A percentile compares a stretch with the other conserved stretches of the same genome.
Conservation (phyloP, 2,329 filamentous ascomycete species). For the Thermochaetoides dissita region DNA sequence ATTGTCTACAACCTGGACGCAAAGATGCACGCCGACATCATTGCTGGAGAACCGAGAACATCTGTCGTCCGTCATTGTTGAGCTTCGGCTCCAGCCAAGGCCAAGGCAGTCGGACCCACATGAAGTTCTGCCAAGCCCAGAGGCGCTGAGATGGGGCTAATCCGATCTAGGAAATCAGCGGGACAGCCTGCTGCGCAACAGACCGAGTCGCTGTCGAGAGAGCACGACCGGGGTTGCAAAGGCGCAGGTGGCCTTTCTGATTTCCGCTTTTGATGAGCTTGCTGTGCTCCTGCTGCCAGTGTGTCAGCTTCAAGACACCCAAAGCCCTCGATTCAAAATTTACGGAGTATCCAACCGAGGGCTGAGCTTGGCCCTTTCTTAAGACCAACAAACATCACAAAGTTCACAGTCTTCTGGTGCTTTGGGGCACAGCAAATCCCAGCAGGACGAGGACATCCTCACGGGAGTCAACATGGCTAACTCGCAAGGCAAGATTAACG, state of each 20-base stretch:
- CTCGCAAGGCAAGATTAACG: conserved; percentile 43
- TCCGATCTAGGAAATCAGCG: too few relatives aligned
- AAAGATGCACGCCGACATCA: too few relatives aligned
- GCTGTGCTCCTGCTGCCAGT: too few relatives aligned
- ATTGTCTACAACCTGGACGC: too few relatives aligned
- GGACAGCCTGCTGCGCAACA: not conserved
- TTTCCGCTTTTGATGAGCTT: too few relatives aligned
- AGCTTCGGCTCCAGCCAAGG: too few relatives aligned
- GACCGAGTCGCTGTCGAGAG: conserved; percentile 7
- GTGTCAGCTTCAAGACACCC: too few relatives aligned
- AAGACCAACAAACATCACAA: too few relatives aligned
- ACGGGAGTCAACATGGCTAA: conserved; percentile 22
- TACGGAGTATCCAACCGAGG: too few relatives aligned
- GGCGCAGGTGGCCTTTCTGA: conserved; percentile 13
- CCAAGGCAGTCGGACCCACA: not conserved
- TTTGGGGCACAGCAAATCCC: not conserved
- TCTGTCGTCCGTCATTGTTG: conserved; percentile 8
- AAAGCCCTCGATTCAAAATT: not conserved
- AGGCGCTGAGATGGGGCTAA: not conserved
- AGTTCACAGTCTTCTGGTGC: too few relatives aligned
- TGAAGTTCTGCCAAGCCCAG: conserved; percentile 7
- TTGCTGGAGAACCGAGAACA: too few relatives aligned
- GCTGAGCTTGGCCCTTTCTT: too few relatives aligned
- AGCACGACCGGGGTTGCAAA: conserved; percentile 4
- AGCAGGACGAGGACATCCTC: not conserved